These are phyloP conservation scores for Isatis lusitanica DNA, from an alignment of 441 rosid genomes.

Conservation along the genomic window DNA sequence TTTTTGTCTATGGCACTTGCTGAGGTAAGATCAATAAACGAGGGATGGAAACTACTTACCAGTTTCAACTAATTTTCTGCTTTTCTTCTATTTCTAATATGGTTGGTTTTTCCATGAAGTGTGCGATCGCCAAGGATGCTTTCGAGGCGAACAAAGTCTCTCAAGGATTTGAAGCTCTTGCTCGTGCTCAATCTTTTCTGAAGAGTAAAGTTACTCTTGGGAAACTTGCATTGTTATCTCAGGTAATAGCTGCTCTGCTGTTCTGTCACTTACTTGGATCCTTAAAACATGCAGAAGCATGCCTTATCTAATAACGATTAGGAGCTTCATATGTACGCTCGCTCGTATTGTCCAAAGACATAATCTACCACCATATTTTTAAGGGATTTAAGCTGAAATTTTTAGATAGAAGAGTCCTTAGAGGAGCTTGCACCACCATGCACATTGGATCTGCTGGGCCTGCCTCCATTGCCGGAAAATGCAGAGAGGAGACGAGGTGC, in stretches of 20 bases:
- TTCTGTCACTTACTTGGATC: slow-evolving; percentile 5
- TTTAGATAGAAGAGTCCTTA: slow-evolving; percentile 72
- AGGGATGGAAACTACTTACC: slow-evolving; percentile 36
- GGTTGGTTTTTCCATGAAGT: slow-evolving; percentile 76
- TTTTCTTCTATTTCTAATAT: slow-evolving; percentile 62
- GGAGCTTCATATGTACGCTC: neutral
- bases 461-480: slow-evolving; percentile 80
- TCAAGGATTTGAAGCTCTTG: slow-evolving; percentile 97
- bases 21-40: slow-evolving; percentile 67
- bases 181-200: slow-evolving; percentile 86
- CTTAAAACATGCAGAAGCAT: neutral
- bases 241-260: slow-evolving; percentile 50
- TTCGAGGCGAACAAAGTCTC: slow-evolving; percentile 87
- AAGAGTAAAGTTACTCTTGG: slow-evolving; percentile 82
- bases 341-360: neutral
- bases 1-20: slow-evolving; percentile 90
- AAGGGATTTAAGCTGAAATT: slow-evolving; percentile 12
- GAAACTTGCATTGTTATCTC: slow-evolving; percentile 69
- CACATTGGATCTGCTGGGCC: slow-evolving; percentile 86
- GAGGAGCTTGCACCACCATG: slow-evolving; percentile 99
- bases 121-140: slow-evolving; percentile 83
- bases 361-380: neutral
- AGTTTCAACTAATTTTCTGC: slow-evolving; percentile 49
- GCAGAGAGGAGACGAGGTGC: slow-evolving; percentile 86
- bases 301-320: neutral